Percentiles rank a stretch among this genome's conserved stretches.
Evolutionary conservation across 2,329 filamentous ascomycete species (phyloP).

Genomic region (Geosmithia morbida): DNA sequence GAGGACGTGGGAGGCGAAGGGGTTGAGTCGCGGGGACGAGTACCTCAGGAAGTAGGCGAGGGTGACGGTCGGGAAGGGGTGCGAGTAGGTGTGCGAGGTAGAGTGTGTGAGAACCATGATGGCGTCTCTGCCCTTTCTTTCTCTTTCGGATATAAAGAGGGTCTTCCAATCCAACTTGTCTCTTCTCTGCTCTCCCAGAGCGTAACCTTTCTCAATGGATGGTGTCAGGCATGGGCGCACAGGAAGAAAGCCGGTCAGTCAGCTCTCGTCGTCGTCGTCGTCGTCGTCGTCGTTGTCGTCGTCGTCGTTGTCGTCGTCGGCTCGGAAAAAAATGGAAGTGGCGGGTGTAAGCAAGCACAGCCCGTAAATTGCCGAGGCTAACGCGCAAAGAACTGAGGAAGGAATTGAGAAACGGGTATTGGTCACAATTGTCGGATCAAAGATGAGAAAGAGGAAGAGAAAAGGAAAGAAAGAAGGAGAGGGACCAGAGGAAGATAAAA

Average conservation of each 20-base stretch:
- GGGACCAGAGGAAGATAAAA: background rate
- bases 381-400: background rate
- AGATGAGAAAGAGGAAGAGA: background rate
- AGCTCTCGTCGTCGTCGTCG: background rate
- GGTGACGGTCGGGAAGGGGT: conserved; percentile 73
- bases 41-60: conserved; percentile 85
- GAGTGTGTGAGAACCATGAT: conserved; percentile 50
- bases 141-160: background rate
- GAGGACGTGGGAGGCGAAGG: conserved; percentile 68
- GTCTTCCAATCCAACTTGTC: too few relatives aligned
- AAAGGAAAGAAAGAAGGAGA: background rate
- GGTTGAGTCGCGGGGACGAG: conserved; percentile 55
- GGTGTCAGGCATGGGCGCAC: background rate
- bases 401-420: background rate
- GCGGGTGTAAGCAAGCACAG: background rate
- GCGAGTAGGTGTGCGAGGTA: conserved; percentile 59
- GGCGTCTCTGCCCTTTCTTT: conserved; percentile 4
- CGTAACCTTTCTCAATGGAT: background rate
- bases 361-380: background rate
- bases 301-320: background rate
- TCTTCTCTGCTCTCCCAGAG: background rate
- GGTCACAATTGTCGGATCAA: background rate
- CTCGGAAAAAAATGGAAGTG: background rate
- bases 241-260: background rate
- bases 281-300: too few relatives aligned